phyloP scores from a whole-genome alignment of 2,329 filamentous ascomycete genomes.

The Pseudogymnoascus sp. region DNA sequence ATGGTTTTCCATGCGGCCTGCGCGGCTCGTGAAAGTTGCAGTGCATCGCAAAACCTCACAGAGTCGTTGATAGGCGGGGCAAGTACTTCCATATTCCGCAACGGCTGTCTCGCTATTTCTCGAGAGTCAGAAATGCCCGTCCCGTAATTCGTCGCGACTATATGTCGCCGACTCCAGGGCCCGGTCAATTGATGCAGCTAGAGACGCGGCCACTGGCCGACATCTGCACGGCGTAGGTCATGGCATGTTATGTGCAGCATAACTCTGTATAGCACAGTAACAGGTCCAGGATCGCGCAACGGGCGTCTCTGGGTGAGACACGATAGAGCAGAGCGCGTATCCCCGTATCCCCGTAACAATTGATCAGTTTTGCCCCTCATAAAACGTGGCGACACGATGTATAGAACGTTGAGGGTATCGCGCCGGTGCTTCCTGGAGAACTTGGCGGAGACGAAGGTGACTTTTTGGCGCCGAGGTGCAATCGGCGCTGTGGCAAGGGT shows the following conservation, averaged over 20 bases:
- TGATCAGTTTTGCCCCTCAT: neutral
- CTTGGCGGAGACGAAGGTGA: slow-evolving; percentile 25
- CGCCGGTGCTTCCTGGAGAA: slow-evolving; percentile 42
- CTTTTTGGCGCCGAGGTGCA: neutral
- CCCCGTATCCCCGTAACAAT: slow-evolving; percentile 4
- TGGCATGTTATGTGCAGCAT: neutral
- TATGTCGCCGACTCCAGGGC: slow-evolving; percentile 3
- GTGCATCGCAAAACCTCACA: neutral
- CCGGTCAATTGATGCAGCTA: neutral
- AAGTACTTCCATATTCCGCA: slow-evolving; percentile 4
- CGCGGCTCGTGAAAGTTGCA: neutral
- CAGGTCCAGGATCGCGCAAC: neutral
- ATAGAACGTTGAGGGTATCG: slow-evolving; percentile 12
- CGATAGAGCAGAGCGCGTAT: slow-evolving; percentile 4
- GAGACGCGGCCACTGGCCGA: neutral
- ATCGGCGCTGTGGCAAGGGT: neutral
- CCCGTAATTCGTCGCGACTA: neutral
- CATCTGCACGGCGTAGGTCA: slow-evolving; percentile 1
- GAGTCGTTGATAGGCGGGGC: neutral
- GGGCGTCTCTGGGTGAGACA: slow-evolving; percentile 1
- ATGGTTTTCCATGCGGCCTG: neutral
- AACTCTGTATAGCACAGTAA: neutral
- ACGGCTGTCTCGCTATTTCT: slow-evolving; percentile 5
- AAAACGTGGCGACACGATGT: slow-evolving; percentile 5
- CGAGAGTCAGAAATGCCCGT: neutral